These are phyloP conservation scores for Penicillium roqueforti DNA, from an alignment of 495 filamentous ascomycete species.

Conservation along the genomic window DNA sequence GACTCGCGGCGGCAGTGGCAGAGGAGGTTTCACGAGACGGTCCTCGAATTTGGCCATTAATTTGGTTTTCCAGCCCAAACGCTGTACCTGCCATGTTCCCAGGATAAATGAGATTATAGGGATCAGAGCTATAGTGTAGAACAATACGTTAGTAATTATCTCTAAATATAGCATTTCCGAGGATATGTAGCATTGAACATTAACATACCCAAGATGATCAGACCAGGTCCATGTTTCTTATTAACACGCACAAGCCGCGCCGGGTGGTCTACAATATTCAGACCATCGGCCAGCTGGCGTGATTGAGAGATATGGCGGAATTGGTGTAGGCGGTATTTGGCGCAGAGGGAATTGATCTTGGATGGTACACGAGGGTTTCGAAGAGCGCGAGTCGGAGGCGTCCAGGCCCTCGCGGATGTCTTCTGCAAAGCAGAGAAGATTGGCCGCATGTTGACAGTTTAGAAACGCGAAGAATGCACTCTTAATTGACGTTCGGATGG, in stretches of 20 bases:
- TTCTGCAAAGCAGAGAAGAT: constrained; percentile 30
- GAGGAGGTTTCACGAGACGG: constrained; percentile 76
- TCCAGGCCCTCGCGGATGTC: constrained; percentile 21
- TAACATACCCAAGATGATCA: constrained; percentile 68
- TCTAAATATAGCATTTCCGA: not conserved
- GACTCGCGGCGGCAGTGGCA: constrained; percentile 78
- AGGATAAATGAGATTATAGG: constrained; percentile 86
- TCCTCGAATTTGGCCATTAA: constrained; percentile 87
- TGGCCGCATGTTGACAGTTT: constrained; percentile 28
- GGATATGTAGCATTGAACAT: not conserved
- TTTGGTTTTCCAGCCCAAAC: constrained; percentile 88
- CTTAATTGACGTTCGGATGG: not conserved
- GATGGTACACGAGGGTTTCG: constrained; percentile 17
- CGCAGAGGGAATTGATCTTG: constrained; percentile 35
- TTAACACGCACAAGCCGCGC: constrained; percentile 67
- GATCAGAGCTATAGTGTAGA: constrained; percentile 61
- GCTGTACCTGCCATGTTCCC: constrained; percentile 94
- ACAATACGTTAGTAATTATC: not conserved
- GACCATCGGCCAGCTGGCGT: constrained; percentile 18
- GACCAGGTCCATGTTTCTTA: constrained; percentile 71
- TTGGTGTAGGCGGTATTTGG: constrained; percentile 38
- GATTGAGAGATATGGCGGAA: constrained; percentile 29
- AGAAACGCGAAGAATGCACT: not conserved
- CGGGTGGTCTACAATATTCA: constrained; percentile 81
- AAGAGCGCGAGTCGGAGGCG: constrained; percentile 17